phyloP scores from a whole-genome alignment of 495 filamentous ascomycete genomes.

The Xylaria nigripes region DNA sequence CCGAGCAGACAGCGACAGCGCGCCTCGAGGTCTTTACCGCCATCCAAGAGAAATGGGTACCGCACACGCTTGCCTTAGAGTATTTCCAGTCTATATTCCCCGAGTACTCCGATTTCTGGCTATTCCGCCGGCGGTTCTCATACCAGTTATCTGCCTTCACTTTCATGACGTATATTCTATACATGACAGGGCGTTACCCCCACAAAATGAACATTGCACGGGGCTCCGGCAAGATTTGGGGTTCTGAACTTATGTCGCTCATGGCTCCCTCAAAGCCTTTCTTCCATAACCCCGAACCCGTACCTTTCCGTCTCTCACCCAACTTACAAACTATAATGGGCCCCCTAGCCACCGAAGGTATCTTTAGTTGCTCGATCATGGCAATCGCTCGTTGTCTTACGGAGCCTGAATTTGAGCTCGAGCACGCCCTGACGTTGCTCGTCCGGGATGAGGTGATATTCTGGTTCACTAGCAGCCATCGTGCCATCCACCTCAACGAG shows the following conservation, averaged over 20 bases:
- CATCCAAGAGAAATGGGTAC: conserved; percentile 87
- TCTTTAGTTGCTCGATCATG: conserved; percentile 88
- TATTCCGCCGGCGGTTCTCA: conserved; percentile 91
- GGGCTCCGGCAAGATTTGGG: conserved; percentile 88
- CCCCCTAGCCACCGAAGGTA: conserved; percentile 87
- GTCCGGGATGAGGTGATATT: conserved; percentile 97
- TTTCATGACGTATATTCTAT: conserved; percentile 98
- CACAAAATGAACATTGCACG: conserved; percentile 91
- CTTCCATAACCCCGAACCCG: conserved; percentile 90
- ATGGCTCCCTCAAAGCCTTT: conserved; percentile 72
- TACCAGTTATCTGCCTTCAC: conserved; percentile 95
- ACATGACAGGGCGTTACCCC: conserved; percentile 88
- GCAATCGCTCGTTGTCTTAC: conserved; percentile 91
- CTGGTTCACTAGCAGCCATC: conserved; percentile 83
- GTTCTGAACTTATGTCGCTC: conserved; percentile 79
- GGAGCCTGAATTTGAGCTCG: conserved; percentile 83
- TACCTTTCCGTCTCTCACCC: conserved; percentile 94
- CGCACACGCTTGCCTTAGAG: conserved; percentile 67
- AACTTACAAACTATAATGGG: conserved; percentile 95
- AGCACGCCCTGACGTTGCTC: conserved; percentile 86
- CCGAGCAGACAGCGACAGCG: conserved; percentile 60
- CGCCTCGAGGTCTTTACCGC: conserved; percentile 79
- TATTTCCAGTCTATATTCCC: conserved; percentile 89
- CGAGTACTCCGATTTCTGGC: conserved; percentile 89
- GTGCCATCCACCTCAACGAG: conserved; percentile 49